phyloP scores from a whole-genome alignment of 2,329 filamentous ascomycete species.

The Colletotrichum acutatum region DNA sequence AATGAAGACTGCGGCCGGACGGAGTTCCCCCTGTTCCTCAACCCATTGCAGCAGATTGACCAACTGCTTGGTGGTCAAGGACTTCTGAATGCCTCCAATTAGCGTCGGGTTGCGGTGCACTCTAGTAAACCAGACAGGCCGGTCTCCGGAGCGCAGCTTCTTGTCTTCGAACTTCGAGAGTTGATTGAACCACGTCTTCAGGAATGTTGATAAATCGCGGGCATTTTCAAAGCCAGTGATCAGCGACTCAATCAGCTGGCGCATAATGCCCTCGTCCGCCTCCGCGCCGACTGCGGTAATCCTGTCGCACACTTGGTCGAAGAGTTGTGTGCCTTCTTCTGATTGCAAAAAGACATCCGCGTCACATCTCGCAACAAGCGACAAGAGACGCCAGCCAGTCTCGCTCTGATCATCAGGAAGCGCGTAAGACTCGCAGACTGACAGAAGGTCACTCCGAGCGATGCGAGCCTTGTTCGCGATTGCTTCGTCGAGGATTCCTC shows the following conservation, averaged over 20 bases:
- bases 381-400: constrained; percentile 57
- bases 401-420: constrained; percentile 40
- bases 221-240: constrained; percentile 56
- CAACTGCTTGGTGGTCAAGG: constrained; percentile 58
- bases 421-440: constrained; percentile 55
- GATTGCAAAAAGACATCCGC: constrained; percentile 57
- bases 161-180: constrained; percentile 47
- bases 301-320: constrained; percentile 52
- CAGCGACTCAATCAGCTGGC: constrained; percentile 53
- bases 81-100: constrained; percentile 49
- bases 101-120: constrained; percentile 23
- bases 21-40: constrained; percentile 44
- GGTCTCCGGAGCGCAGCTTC: constrained; percentile 22
- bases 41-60: constrained; percentile 56
- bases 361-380: constrained; percentile 55
- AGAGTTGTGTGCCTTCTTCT: constrained; percentile 50
- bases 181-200: constrained; percentile 59
- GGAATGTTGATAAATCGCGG: constrained; percentile 57
- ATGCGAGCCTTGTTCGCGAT: constrained; percentile 45
- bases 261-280: constrained; percentile 39
- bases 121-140: constrained; percentile 42
- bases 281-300: constrained; percentile 38
- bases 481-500: constrained; percentile 46
- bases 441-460: constrained; percentile 52
- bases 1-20: constrained; percentile 49